Base-by-base conservation (phyloP, 1,284 basidiomycete genomes). In the Leccinum pallidistipes region DNA sequence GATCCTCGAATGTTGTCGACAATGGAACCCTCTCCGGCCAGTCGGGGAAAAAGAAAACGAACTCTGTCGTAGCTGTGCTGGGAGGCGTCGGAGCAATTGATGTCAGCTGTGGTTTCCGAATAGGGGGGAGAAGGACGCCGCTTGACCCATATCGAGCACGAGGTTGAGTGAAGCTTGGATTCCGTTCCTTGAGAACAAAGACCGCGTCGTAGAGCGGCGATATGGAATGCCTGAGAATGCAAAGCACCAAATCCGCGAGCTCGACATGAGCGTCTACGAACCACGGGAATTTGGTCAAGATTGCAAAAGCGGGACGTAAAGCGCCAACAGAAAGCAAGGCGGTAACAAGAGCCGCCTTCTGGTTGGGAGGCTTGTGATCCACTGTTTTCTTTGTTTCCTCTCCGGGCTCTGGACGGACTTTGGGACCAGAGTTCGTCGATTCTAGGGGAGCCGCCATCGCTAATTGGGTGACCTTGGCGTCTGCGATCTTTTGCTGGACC, bases 381-480 rank as follows among this genome's bases (percentile, higher is more conserved):
- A 71, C 45, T 0, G 68, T 61, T 64, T 81, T 83, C 68, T 82
- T 84, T 6, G 71, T 67, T 65, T 88, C 81, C 43, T 76, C 67
- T 29, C 71, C 66, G 8, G 73, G 59, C 14, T 78, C 61, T 21
- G 69, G 57, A 66, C 79, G 80, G 6, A 75, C 54, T 59, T 80
- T 80, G 4, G 78, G 61, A 60, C 77, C 64, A 56, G 78, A 65
- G 58, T 73, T 67, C 55, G 77, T 62, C 14, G 91, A 90, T 63
- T 91, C 88, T 16, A 98, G 79, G 1, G 97, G 92, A 1, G 93
- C 95, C 18, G 96, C 94, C 85, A 94, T 91, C 0, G 94, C 90
- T 18, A 96, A 80, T 38, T 92, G 90, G 68, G 92, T 98, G 61
- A 85, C 80, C 63, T 88, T 90, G 9, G 86, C 91, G 52, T 79